Conservation (phyloP, 441 rosid species). For the Pelargonium cotyledonis region DNA sequence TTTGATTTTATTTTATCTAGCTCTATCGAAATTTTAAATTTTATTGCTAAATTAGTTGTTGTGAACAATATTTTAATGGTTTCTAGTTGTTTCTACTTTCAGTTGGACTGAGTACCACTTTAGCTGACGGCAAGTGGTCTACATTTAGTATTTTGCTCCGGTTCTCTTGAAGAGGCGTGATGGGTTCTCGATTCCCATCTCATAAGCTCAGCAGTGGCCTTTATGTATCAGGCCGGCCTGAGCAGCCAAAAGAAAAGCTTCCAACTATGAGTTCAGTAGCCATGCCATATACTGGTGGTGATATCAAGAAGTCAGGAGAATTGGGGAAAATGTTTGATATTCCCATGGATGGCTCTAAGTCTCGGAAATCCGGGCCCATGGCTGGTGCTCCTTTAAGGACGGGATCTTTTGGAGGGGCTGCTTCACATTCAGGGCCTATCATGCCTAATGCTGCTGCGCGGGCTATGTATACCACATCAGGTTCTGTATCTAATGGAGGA, state of each 20-base stretch:
- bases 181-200: slow-evolving; percentile 95
- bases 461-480: slow-evolving; percentile 47
- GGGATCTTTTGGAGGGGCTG: slow-evolving; percentile 88
- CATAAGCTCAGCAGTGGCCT: slow-evolving; percentile 94
- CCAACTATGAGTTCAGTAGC: slow-evolving; percentile 89
- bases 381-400: slow-evolving; percentile 75
- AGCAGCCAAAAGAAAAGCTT: slow-evolving; percentile 87
- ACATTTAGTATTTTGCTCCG: slow-evolving; percentile 8
- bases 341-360: slow-evolving; percentile 66
- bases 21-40: background rate
- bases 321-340: slow-evolving; percentile 94
- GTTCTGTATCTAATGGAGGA: slow-evolving; percentile 51
- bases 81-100: background rate
- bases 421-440: slow-evolving; percentile 76
- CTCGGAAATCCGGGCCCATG: slow-evolving; percentile 95
- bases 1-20: background rate
- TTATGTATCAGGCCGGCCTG: slow-evolving; percentile 89
- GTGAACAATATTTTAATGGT: slow-evolving; percentile 1
- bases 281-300: slow-evolving; percentile 33
- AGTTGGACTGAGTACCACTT: slow-evolving; percentile 4
- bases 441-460: slow-evolving; percentile 70
- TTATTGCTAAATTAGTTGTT: background rate
- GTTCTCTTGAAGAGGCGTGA: slow-evolving; percentile 27
- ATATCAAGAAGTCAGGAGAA: slow-evolving; percentile 88
- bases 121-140: background rate